phyloP scores from a whole-genome alignment of 2,329 filamentous ascomycete genomes.

The Talaromyces funiculosus region DNA sequence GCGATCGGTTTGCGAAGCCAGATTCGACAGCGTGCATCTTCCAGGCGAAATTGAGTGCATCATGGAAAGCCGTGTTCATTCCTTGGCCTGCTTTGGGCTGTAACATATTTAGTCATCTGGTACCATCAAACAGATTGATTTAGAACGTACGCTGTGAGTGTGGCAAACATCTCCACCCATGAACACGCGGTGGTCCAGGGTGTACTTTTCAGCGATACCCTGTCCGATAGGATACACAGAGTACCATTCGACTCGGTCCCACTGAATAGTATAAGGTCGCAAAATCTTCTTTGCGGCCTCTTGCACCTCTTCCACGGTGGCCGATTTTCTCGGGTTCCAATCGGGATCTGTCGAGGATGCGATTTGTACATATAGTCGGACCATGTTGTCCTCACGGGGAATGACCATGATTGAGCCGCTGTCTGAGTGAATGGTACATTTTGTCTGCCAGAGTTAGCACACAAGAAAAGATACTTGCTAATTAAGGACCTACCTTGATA shows the following conservation, averaged over 20 bases:
- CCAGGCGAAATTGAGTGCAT: conserved; percentile 85
- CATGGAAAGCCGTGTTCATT: conserved; percentile 57
- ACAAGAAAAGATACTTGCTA: neutral
- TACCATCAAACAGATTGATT: no score
- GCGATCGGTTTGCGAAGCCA: conserved; percentile 68
- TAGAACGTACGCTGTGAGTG: conserved; percentile 49
- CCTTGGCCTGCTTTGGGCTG: conserved; percentile 60
- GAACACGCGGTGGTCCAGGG: conserved; percentile 59
- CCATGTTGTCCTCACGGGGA: conserved; percentile 46
- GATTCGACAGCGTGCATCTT: conserved; percentile 88
- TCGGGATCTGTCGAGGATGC: conserved; percentile 57
- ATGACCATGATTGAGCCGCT: conserved; percentile 61
- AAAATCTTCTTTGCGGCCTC: conserved; percentile 53
- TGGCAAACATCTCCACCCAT: conserved; percentile 62
- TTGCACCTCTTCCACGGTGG: conserved; percentile 56
- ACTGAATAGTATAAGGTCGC: conserved; percentile 55
- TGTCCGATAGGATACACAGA: conserved; percentile 62
- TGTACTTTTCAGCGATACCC: conserved; percentile 60
- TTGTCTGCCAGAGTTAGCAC: conserved; percentile 43
- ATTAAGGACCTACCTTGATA: conserved; percentile 47
- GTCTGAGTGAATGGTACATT: conserved; percentile 63
- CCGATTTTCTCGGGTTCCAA: conserved; percentile 56
- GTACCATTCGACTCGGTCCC: conserved; percentile 62
- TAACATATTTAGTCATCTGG: conserved; percentile 16
- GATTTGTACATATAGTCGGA: conserved; percentile 51